Evolutionary conservation across 192 early-diverging fungal genomes (phyloP).

Genomic region (Backusella mclennaniae): DNA sequence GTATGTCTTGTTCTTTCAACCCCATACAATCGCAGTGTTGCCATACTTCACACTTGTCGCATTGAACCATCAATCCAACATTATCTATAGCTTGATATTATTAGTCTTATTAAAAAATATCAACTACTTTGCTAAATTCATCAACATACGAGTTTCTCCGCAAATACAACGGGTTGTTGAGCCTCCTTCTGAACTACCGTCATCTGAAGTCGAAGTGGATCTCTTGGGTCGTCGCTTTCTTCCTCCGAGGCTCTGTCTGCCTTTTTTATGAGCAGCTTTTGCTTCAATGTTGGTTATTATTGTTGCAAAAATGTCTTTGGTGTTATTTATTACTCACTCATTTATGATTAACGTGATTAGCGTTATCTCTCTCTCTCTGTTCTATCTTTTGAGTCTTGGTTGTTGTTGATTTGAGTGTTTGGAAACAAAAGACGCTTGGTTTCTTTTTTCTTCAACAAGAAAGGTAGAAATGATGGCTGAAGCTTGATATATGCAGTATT

Average conservation of each 20-base stretch:
- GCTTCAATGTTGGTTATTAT: neutral
- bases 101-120: neutral
- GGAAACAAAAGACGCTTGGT: neutral
- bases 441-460: neutral
- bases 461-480: neutral
- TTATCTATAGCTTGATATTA: conserved; percentile 31
- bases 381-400: too few relatives aligned
- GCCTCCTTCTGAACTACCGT: conserved; percentile 43
- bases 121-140: neutral
- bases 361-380: neutral
- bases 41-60: conserved; percentile 54
- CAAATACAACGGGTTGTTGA: conserved; percentile 52
- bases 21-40: conserved; percentile 53
- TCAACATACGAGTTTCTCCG: conserved; percentile 46
- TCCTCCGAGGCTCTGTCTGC: neutral
- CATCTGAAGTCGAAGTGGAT: conserved; percentile 33
- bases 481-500: neutral
- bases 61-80: conserved; percentile 50
- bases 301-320: neutral
- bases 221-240: neutral
- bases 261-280: conserved; percentile 14
- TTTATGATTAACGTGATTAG: neutral
- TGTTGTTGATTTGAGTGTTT: neutral
- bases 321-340: neutral
- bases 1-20: conserved; percentile 43